Base-by-base conservation (phyloP, 2,329 filamentous ascomycete species). In the Arthrobotrys pseudoclavata region DNA sequence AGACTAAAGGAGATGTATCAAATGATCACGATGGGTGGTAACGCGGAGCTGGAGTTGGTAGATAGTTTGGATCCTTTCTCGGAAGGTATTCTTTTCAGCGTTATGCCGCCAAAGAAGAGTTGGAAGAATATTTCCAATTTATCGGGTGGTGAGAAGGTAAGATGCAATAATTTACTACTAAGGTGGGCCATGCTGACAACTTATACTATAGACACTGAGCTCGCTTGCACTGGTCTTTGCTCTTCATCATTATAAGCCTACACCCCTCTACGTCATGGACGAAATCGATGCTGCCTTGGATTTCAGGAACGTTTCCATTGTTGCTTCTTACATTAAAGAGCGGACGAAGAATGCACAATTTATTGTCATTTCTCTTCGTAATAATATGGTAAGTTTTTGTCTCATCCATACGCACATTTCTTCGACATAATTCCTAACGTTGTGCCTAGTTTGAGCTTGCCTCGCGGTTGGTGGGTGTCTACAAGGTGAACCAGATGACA, bases 1-100 rank as follows among this genome's bases (percentile, higher is more conserved):
- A 92, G 95, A 0, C 87, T 99, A 53, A 99, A 99, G 86, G 96
- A 99, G 83, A 99, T 99, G 96, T 99, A 99, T 85, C 96, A 99
- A 52, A 97, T 99, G 94, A 99, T 99, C 83, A 99, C 96, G 22
- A 98, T 99, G 94, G 96, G 96, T 79, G 96, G 96, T 69, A 99
- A 99, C 82, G 96, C 96, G 0, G 96, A 99, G 85, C 89, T 99
- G 12, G 96, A 99, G 84, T 90, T 99, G 24, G 96, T 99, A 47
- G 96, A 99, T 85, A 95, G 91, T 18, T 86, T 99, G 1, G 96
- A 99, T 83, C 96, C 96, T 0, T 99, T 99, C 86, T 94, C 92
- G 5, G 96, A 99, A 84, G 96, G 96, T 26, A 98, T 99, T 79
- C 84, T 97, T 57, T 99, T 99, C 86, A 95, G 91, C 69, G 96